A percentile compares a stretch with the other conserved stretches of the same genome.
phyloP scores from a whole-genome alignment of 1,139 yeast genomes.

The Pichia sp. region DNA sequence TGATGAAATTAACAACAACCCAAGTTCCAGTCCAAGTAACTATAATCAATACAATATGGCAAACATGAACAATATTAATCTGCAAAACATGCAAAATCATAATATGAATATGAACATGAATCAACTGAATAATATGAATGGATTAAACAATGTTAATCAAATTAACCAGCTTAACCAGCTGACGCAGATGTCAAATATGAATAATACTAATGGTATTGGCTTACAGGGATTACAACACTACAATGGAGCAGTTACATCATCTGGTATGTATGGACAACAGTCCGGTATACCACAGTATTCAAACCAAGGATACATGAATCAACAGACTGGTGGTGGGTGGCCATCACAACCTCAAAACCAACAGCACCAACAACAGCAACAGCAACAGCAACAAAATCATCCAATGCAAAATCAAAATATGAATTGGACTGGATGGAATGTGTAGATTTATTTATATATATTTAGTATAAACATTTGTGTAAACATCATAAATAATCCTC shows the following conservation, averaged over 20 bases:
- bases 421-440: constrained; percentile 12
- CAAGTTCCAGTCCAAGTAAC: neutral
- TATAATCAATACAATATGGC: neutral
- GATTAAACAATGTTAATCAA: neutral
- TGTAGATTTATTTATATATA: neutral
- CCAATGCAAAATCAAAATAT: neutral
- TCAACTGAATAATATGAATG: neutral
- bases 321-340: constrained; percentile 8
- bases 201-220: neutral
- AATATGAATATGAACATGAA: neutral
- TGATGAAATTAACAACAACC: constrained; percentile 2
- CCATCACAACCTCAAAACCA: constrained; percentile 8
- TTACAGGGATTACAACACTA: neutral
- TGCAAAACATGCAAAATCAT: neutral
- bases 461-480: neutral
- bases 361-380: constrained; percentile 15
- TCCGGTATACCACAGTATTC: neutral
- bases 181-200: neutral
- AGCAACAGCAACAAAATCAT: constrained; percentile 9
- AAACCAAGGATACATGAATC: constrained; percentile 5
- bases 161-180: constrained; percentile 4
- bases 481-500: neutral
- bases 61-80: neutral
- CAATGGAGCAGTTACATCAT: neutral
- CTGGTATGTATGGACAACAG: constrained; percentile 1